Conservation (phyloP, 2,329 filamentous ascomycete species). For the Fusarium sp. region DNA sequence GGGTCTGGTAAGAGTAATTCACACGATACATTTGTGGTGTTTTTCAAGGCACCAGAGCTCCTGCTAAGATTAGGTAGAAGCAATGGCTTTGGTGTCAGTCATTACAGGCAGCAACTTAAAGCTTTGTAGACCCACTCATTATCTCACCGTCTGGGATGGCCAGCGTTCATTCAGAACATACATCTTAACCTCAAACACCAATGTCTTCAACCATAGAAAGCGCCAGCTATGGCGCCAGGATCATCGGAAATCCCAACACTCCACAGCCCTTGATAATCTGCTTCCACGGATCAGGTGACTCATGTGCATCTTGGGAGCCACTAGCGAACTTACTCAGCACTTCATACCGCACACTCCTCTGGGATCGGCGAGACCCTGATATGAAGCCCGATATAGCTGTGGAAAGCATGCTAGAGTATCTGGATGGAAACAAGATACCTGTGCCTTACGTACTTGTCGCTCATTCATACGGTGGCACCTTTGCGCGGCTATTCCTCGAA, state of each 20-base stretch:
- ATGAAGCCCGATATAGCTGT: conserved; percentile 11
- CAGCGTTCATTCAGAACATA: background rate
- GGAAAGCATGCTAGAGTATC: background rate
- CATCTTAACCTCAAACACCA: background rate
- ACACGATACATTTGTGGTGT: no score
- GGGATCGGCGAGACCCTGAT: conserved; percentile 23
- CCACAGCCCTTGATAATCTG: conserved; percentile 33
- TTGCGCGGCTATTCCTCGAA: conserved; percentile 38
- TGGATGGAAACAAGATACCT: background rate
- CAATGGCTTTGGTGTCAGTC: background rate
- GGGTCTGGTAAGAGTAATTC: no score
- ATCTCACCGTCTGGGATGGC: background rate
- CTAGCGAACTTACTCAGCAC: conserved; percentile 18
- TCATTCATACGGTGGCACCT: conserved; percentile 44
- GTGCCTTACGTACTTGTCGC: conserved; percentile 31
- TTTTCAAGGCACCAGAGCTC: background rate
- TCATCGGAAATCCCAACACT: background rate
- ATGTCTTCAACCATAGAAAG: background rate
- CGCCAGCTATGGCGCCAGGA: background rate
- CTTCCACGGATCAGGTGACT: conserved; percentile 44
- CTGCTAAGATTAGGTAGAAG: background rate
- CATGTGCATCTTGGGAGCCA: conserved; percentile 36
- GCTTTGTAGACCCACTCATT: conserved; percentile 7
- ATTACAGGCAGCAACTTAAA: background rate
- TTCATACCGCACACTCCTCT: conserved; percentile 30